These are phyloP conservation scores for Mycena vitilis DNA, from an alignment of 768 basidiomycete genomes.

Conservation along the genomic window DNA sequence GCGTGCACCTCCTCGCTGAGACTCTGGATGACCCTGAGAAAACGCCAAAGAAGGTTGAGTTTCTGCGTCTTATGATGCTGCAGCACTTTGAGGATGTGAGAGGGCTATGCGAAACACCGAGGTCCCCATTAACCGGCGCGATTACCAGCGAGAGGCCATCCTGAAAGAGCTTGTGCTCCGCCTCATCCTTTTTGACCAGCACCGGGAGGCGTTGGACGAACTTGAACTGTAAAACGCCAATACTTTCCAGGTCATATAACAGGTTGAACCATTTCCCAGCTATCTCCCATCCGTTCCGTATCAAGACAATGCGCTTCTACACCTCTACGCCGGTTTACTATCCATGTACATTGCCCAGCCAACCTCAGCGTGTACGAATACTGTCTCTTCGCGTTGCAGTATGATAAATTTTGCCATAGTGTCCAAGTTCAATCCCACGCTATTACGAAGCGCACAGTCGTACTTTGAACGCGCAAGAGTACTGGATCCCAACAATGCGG, in stretches of 20 bases:
- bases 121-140: slow-evolving; percentile 20
- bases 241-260: background rate
- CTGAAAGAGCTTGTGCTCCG: slow-evolving; percentile 80
- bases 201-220: slow-evolving; percentile 84
- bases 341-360: slow-evolving; percentile 71
- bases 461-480: slow-evolving; percentile 73
- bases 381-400: background rate
- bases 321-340: slow-evolving; percentile 86
- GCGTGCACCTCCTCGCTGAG: slow-evolving; percentile 65
- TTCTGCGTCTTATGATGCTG: slow-evolving; percentile 77
- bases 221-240: slow-evolving; percentile 77
- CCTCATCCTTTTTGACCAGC: slow-evolving; percentile 66
- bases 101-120: slow-evolving; percentile 6
- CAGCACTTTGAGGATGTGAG: slow-evolving; percentile 75
- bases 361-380: slow-evolving; percentile 27
- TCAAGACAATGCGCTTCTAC: slow-evolving; percentile 82
- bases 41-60: slow-evolving; percentile 60
- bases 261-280: slow-evolving; percentile 51
- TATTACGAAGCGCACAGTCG: slow-evolving; percentile 67
- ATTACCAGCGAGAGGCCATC: slow-evolving; percentile 73
- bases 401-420: slow-evolving; percentile 12
- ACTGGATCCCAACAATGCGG: slow-evolving; percentile 67
- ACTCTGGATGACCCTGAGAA: slow-evolving; percentile 43
- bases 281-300: slow-evolving; percentile 91
- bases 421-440: slow-evolving; percentile 43